A percentile compares a stretch with the other conserved stretches of the same genome.
Evolutionary conservation across 202 grass and related monocot genomes (phyloP).

Genomic region (Zizania palustris): DNA sequence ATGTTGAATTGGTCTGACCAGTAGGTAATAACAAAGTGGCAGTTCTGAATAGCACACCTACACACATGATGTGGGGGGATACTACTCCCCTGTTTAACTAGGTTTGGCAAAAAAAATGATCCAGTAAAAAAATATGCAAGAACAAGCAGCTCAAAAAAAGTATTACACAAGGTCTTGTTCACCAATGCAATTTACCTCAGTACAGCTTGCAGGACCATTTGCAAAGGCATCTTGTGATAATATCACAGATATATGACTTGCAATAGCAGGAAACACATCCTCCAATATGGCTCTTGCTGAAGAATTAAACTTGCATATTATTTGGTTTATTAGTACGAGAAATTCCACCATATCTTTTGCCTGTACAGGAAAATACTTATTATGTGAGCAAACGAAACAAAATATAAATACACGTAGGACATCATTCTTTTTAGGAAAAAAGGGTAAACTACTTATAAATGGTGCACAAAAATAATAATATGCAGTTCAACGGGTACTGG

Average conservation of each 20-base stretch:
- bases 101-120: too few relatives aligned
- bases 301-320: slow-evolving; percentile 86
- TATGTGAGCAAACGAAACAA: slow-evolving; percentile 10
- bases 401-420: slow-evolving; percentile 25
- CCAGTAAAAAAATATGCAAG: too few relatives aligned
- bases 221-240: slow-evolving; percentile 83
- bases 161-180: not conserved
- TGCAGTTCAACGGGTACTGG: not conserved
- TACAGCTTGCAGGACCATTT: slow-evolving; percentile 60
- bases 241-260: slow-evolving; percentile 67
- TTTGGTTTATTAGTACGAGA: slow-evolving; percentile 82
- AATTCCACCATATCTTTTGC: slow-evolving; percentile 96
- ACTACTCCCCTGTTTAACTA: too few relatives aligned
- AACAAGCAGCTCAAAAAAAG: too few relatives aligned
- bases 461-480: slow-evolving; percentile 9
- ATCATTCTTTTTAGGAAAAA: not conserved
- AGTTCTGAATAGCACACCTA: too few relatives aligned
- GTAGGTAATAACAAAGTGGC: too few relatives aligned
- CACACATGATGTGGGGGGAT: too few relatives aligned
- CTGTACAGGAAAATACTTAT: slow-evolving; percentile 43
- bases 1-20: too few relatives aligned
- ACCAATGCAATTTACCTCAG: slow-evolving; percentile 65
- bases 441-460: slow-evolving; percentile 1
- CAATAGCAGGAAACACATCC: slow-evolving; percentile 82
- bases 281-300: slow-evolving; percentile 67